Conservation (phyloP, 1,284 basidiomycete genomes). For the Lignosus rhinocerotis region DNA sequence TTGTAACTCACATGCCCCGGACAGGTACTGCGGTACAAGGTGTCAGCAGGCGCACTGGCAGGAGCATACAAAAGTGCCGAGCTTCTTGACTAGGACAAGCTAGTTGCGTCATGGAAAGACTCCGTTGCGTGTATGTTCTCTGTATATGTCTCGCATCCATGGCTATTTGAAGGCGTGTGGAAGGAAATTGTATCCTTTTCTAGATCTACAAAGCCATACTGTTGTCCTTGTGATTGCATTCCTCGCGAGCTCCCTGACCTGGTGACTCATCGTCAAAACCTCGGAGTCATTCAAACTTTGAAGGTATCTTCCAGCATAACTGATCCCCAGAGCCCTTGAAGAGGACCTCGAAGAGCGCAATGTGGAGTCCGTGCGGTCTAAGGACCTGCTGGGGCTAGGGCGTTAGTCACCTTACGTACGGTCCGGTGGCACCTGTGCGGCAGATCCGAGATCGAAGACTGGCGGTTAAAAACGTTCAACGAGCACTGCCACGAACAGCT, state of each 20-base stretch:
- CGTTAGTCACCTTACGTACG: background rate
- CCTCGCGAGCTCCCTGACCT: too few species aligned
- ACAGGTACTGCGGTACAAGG: background rate
- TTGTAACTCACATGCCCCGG: background rate
- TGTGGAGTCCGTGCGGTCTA: background rate
- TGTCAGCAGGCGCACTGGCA: conserved; percentile 2
- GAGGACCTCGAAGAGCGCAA: background rate
- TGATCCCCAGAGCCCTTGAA: background rate
- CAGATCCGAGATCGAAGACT: background rate
- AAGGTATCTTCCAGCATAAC: background rate
- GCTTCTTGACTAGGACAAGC: background rate
- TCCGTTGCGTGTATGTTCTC: background rate
- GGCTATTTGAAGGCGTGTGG: background rate
- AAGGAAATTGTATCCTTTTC: background rate
- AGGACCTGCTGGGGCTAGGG: background rate
- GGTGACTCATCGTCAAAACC: background rate
- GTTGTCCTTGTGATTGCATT: background rate
- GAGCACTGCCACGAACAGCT: background rate
- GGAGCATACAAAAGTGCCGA: background rate
- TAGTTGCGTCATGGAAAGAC: background rate
- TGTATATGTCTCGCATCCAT: background rate
- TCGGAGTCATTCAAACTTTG: background rate
- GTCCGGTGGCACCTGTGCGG: background rate
- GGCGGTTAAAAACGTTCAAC: background rate
- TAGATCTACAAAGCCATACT: background rate